These are phyloP conservation scores for Capsicum rhomboideum DNA, from an alignment of 257 asterid species.

Conservation along the genomic window DNA sequence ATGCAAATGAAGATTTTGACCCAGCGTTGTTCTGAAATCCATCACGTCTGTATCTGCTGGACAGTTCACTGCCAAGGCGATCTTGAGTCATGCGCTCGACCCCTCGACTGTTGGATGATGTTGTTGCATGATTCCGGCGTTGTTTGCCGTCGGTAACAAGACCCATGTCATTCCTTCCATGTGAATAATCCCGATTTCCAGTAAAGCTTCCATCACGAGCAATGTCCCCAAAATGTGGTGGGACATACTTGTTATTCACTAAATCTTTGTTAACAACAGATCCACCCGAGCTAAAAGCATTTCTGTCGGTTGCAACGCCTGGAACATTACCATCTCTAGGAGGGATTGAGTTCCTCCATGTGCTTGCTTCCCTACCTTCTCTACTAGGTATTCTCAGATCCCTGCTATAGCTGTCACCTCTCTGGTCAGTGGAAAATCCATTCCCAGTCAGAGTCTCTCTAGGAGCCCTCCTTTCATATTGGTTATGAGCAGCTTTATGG, in stretches of 20 bases:
- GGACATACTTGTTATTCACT: constrained; percentile 29
- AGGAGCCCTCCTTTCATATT: constrained; percentile 45
- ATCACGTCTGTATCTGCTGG: constrained; percentile 46
- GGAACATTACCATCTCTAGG: constrained; percentile 35
- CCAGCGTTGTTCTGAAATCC: constrained; percentile 29
- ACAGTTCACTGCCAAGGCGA: constrained; percentile 40
- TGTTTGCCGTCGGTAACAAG: constrained; percentile 28
- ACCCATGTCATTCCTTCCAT: constrained; percentile 47
- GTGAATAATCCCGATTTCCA: constrained; percentile 40
- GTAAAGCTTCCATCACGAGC: constrained; percentile 23
- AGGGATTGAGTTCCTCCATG: constrained; percentile 47
- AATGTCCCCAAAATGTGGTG: constrained; percentile 37
- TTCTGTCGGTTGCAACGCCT: constrained; percentile 28
- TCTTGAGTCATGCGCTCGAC: constrained; percentile 36
- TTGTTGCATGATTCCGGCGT: constrained; percentile 36
- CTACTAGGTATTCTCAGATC: constrained; percentile 40
- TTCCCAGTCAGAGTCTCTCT: constrained; percentile 57
- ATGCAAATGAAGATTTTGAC: constrained; percentile 35
- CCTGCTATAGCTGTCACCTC: constrained; percentile 40
- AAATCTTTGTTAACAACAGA: constrained; percentile 28
- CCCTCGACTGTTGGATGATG: constrained; percentile 41
- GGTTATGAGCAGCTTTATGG: constrained; percentile 47
- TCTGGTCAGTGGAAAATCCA: constrained; percentile 42
- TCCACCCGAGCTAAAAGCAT: constrained; percentile 29
- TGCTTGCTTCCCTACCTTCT: constrained; percentile 51